Base-by-base conservation (phyloP, 331 rosid species). In the Phaseolus coccineus region DNA sequence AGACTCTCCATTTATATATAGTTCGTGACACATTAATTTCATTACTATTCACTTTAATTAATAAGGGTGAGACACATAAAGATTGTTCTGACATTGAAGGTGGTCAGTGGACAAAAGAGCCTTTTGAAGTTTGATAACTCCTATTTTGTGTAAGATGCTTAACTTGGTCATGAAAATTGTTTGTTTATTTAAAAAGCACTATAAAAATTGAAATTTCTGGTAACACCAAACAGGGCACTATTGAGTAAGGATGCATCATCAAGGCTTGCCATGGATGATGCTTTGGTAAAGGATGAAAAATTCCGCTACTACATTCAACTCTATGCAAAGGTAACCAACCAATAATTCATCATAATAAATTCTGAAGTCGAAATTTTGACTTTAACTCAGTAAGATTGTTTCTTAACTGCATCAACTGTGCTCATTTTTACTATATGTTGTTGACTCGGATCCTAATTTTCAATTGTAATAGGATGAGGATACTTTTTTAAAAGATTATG, bases 31-130 rank as follows among this genome's bases (percentile, higher is more conserved):
- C 8, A 24, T 51, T 58, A 48, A 79, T 52, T 22, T 75, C 13
- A 66, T 58, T 10, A 19, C 76, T 59, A 11, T 62, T 50, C 6
- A 80, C 67, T 71, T 71, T 9, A 59, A 62, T 27, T 73, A 22
- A 71, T 46, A 48, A 95, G 98, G 98, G 98, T 69, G 89, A 63
- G 79, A 97, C 94, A 55, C 94, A 90, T 74, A 64, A 9, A 73
- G 97, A 95, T 14, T 88, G 97, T 70, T 90, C 98, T 24, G 87
- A 78, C 77, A 93, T 95, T 87, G 87, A 93, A 40, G 96, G 96
- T 27, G 96, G 96, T 27, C 86, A 85, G 58, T 91, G 99, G 99
- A 95, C 97, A 80, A 88, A 81, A 76, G 86, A 87, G 4, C 86
- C 84, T 62, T 19, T 48, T 71, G 63, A 92, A 92, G 89, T 94